Percentiles rank a stretch among this genome's conserved stretches.
phyloP scores from a whole-genome alignment of 805 yeast genomes.

The Candida hungchunana region DNA sequence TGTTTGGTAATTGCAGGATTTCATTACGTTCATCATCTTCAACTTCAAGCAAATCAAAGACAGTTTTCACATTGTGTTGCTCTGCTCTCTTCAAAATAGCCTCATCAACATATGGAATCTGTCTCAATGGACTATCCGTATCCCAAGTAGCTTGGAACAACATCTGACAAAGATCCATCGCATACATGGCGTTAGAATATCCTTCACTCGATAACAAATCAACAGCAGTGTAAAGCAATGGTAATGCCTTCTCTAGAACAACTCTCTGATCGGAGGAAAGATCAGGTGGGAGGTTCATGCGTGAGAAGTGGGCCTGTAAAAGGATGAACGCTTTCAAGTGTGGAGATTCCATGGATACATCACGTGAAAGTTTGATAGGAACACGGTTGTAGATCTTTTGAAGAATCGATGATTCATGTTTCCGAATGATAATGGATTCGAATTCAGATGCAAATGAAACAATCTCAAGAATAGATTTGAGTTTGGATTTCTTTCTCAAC shows the following conservation, averaged over 20 bases:
- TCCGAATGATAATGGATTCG: constrained; percentile 59
- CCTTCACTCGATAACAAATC: constrained; percentile 83
- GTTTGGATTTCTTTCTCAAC: constrained; percentile 49
- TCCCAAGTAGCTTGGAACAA: constrained; percentile 84
- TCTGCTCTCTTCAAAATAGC: constrained; percentile 51
- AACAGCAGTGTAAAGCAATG: constrained; percentile 59
- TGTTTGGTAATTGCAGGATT: constrained; percentile 51
- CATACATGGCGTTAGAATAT: constrained; percentile 65
- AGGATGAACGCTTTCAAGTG: constrained; percentile 68
- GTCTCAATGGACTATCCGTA: constrained; percentile 70
- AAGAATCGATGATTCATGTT: constrained; percentile 50
- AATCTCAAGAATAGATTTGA: constrained; percentile 60
- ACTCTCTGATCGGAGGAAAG: constrained; percentile 50
- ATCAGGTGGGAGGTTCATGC: constrained; percentile 60
- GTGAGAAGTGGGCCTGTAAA: constrained; percentile 76
- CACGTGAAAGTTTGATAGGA: constrained; percentile 53
- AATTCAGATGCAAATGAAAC: constrained; percentile 70
- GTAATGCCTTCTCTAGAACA: constrained; percentile 46
- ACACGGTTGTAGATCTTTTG: constrained; percentile 48
- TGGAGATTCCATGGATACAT: constrained; percentile 40
- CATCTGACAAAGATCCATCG: constrained; percentile 89
- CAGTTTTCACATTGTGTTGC: constrained; percentile 55
- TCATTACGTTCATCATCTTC: constrained; percentile 72
- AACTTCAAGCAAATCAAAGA: constrained; percentile 69
- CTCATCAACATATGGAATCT: constrained; percentile 66